Base-by-base conservation (phyloP, 2,329 filamentous ascomycete genomes). In the Herpomyces periplanetae region DNA sequence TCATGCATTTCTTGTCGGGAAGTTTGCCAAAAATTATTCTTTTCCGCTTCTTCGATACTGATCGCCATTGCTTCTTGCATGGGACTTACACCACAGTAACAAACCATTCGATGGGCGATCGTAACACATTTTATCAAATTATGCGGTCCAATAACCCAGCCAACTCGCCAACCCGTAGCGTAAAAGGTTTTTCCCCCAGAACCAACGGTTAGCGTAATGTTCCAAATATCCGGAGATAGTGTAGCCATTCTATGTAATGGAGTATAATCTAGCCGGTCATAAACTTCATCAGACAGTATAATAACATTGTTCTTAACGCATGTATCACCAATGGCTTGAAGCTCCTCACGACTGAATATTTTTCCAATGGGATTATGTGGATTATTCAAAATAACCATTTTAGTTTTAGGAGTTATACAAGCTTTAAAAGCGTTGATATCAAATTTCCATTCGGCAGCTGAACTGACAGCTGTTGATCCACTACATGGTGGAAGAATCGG, bases 131-230 rank as follows among this genome's bases (percentile, higher is more conserved):
- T 64, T 41, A 91, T 71, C 20, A 91, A 46, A 24, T 87, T 54
- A 20, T 68, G 54, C 0, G 66, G 69, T 0, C 80, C 80, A 33
- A 91, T 80, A 14, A 96, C 46, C 58, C 75, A 96, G 21, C 80
- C 66, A 28, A 91, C 73, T 22, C 80, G 60, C 80, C 80, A 96
- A 18, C 80, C 80, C 0, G 80, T 96, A 22, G 68, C 69, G 34
- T 91, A 91, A 40, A 96, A 96, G 45, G 80, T 84, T 51, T 96
- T 96, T 30, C 80, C 80, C 1, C 71, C 80, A 1, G 71, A 87
- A 9, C 80, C 80, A 12, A 96, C 80, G 0, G 80, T 91, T 18
- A 96, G 41, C 3, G 80, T 91, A 27, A 85, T 49, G 23, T 55
- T 55, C 29, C 71, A 71, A 19, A 91, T 57, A 36, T 88, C 71